These are phyloP conservation scores for Aureobasidium zeae DNA, from an alignment of 2,329 filamentous ascomycete species.

Conservation along the genomic window DNA sequence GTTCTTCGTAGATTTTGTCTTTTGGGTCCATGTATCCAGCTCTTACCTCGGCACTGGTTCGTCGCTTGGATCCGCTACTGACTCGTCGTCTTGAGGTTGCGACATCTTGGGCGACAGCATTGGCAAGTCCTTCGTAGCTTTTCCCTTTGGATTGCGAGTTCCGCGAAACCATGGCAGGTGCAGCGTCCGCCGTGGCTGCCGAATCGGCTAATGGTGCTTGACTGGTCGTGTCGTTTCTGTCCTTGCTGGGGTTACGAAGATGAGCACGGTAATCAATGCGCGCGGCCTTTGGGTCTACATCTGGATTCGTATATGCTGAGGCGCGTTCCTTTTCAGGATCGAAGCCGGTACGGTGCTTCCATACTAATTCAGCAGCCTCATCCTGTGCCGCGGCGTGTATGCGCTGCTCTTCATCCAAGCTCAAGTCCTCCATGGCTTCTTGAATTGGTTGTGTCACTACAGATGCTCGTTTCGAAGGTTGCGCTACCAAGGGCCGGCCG, in stretches of 20 bases:
- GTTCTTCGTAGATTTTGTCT: conserved; percentile 85
- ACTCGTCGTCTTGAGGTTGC: conserved; percentile 37
- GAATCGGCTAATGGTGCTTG: neutral
- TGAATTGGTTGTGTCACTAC: conserved; percentile 52
- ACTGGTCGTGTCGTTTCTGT: neutral
- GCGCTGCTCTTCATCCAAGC: conserved; percentile 53
- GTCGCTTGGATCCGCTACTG: conserved; percentile 53
- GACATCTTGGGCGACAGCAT: conserved; percentile 28
- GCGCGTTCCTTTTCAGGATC: conserved; percentile 51
- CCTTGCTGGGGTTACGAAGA: conserved; percentile 39
- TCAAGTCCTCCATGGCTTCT: conserved; percentile 65
- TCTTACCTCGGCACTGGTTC: conserved; percentile 58
- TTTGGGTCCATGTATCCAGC: conserved; percentile 59
- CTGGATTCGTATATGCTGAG: conserved; percentile 29
- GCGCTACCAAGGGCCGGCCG: conserved; percentile 25
- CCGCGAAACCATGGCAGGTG: neutral
- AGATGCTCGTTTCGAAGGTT: conserved; percentile 6
- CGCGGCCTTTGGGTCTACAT: conserved; percentile 25
- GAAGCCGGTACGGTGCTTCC: conserved; percentile 62
- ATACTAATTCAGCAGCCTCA: conserved; percentile 71
- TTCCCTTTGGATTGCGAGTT: conserved; percentile 22
- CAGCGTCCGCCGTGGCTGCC: neutral
- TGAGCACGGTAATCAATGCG: conserved; percentile 53
- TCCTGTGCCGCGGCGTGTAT: conserved; percentile 63
- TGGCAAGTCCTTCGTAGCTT: conserved; percentile 29